These are phyloP conservation scores for Jaminaea rosea DNA, from an alignment of 1,284 basidiomycete genomes.

Conservation along the genomic window DNA sequence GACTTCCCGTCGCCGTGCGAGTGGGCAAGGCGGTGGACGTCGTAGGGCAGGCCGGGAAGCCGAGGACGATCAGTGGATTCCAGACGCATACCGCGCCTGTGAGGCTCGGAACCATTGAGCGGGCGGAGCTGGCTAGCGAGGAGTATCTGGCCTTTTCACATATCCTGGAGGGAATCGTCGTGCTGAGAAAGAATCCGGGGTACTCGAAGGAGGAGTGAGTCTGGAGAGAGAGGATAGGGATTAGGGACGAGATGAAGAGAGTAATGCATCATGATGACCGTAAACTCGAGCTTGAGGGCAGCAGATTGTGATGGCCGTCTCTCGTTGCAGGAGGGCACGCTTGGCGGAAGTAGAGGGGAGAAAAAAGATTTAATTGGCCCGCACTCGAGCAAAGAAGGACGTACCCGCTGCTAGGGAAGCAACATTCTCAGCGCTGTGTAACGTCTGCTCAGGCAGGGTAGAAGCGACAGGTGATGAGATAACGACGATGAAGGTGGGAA, in stretches of 20 bases:
- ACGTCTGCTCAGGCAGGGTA: no score
- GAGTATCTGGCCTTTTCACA: conserved; percentile 85
- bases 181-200: conserved; percentile 49
- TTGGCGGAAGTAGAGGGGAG: no score
- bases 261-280: no score
- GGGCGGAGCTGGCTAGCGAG: conserved; percentile 91
- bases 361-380: no score
- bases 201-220: conserved; percentile 43
- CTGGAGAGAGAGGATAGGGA: no score
- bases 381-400: no score
- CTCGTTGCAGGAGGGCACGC: neutral
- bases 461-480: no score
- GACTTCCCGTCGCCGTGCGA: conserved; percentile 77
- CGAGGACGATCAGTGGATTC: conserved; percentile 44
- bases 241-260: neutral
- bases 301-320: neutral
- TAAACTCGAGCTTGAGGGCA: no score
- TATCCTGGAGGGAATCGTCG: conserved; percentile 39
- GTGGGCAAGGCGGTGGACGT: conserved; percentile 66
- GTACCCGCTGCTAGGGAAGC: no score
- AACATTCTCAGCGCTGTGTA: no score
- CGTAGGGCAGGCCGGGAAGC: conserved; percentile 49
- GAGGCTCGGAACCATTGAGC: conserved; percentile 80
- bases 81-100: conserved; percentile 87
- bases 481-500: no score